Evolutionary conservation across 257 asterid species (phyloP).

Genomic region (Primulina eburnea): DNA sequence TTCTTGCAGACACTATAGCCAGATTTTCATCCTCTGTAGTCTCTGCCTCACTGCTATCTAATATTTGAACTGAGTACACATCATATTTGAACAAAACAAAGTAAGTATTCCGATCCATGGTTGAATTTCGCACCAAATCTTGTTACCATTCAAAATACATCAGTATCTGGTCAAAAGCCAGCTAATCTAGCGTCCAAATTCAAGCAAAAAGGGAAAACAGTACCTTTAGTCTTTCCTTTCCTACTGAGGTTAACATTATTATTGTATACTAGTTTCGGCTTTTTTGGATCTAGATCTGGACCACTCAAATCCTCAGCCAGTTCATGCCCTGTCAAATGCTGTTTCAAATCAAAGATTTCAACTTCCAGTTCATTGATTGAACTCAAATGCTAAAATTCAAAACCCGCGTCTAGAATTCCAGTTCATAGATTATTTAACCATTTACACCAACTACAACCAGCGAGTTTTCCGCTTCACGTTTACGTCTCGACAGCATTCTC

Average conservation of each 20-base stretch:
- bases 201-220: constrained; percentile 22
- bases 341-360: constrained; percentile 67
- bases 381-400: constrained; percentile 21
- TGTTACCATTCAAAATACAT: not conserved
- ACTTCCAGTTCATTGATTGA: constrained; percentile 31
- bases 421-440: constrained; percentile 20
- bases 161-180: constrained; percentile 17
- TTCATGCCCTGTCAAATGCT: constrained; percentile 82
- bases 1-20: constrained; percentile 67
- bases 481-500: not conserved
- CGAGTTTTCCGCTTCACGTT: not conserved
- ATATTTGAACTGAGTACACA: constrained; percentile 42
- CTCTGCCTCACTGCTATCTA: constrained; percentile 68
- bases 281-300: constrained; percentile 84
- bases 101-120: constrained; percentile 23
- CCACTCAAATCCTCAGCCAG: constrained; percentile 60
- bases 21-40: constrained; percentile 67
- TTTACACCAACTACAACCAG: not conserved
- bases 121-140: not conserved
- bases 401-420: constrained; percentile 21
- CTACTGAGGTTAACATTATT: constrained; percentile 49
- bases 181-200: constrained; percentile 21
- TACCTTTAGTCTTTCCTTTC: constrained; percentile 77
- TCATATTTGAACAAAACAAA: constrained; percentile 25
- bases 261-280: constrained; percentile 38